Base-by-base conservation (phyloP, 306 rosid genomes). In the Prosopis cineraria region DNA sequence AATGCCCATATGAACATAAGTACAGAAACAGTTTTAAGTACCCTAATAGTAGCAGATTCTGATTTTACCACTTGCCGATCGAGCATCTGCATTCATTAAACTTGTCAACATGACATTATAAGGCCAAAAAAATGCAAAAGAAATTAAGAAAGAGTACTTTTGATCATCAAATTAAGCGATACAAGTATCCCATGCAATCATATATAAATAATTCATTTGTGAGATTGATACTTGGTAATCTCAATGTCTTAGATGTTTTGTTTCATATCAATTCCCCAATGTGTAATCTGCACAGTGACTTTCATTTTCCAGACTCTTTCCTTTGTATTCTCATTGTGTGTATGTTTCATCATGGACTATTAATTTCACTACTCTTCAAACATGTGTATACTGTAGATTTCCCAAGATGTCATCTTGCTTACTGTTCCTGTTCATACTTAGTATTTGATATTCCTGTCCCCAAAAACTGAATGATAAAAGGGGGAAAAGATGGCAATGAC, bases 11-110 rank as follows among this genome's bases (percentile, higher is more conserved):
- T 22, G 43, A 43, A 59, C 72, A 73, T 13, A 33, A 3, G 31
- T 19, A 43, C n/a, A 56, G 41, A 37, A 75, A 31, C 70, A 40
- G 37, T 62, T 29, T 29, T 20, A 62, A 20, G 67, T 85, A 95
- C 98, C 98, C 87, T 95, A 66, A 95, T 91, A 34, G 96, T 92
- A 55, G 98, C 98, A 65, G 92, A 95, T 76, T 95, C 98, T 24
- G 98, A 91, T 78, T 92, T 95, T 69, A 95, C 98, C 81, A 95
- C 98, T 89, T 95, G 98, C 24, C 98, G 87, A 52, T 95, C 78
- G 59, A 95, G 91, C 87, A 88, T 87, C 98, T 95, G 91, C 90
- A 87, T 72, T 60, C 22, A 88, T 27, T 34, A 53, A 79, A 77
- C 29, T 70, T 68, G 22, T 85, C 75, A 82, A 17, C 33, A 56